phyloP scores from a whole-genome alignment of 306 rosid species.

The Gillenia trifoliata region DNA sequence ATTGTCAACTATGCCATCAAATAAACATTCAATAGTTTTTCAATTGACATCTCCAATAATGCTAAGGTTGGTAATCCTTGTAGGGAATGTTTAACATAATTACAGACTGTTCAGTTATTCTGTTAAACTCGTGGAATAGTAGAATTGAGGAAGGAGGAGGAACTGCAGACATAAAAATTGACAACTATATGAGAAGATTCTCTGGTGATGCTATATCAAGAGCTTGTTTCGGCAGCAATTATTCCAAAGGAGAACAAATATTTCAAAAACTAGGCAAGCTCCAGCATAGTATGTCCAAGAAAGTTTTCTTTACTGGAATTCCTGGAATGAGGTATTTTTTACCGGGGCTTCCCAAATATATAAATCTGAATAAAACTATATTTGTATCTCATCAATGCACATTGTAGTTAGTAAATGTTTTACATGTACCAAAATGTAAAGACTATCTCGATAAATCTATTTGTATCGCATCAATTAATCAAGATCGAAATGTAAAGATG shows the following conservation, averaged over 20 bases:
- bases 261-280: slow-evolving; percentile 15
- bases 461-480: no score
- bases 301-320: background rate
- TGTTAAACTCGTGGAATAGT: slow-evolving; percentile 8
- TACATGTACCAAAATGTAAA: no score
- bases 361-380: no score
- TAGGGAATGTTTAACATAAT: slow-evolving; percentile 16
- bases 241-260: slow-evolving; percentile 8
- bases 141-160: background rate
- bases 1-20: background rate
- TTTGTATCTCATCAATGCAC: no score
- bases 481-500: no score
- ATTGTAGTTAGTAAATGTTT: no score
- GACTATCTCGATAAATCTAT: no score
- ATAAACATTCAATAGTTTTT: no score
- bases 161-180: slow-evolving; percentile 3
- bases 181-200: background rate
- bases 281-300: slow-evolving; percentile 17
- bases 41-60: no score
- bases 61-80: background rate
- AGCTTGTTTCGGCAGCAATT: slow-evolving; percentile 23
- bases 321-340: background rate
- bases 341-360: no score
- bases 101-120: background rate
- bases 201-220: slow-evolving; percentile 22